Evolutionary conservation across 1,139 yeast genomes (phyloP), one percentile per base, ranked within the genome.

Genomic region (Hyphopichia wangnamkhiaoensis): DNA sequence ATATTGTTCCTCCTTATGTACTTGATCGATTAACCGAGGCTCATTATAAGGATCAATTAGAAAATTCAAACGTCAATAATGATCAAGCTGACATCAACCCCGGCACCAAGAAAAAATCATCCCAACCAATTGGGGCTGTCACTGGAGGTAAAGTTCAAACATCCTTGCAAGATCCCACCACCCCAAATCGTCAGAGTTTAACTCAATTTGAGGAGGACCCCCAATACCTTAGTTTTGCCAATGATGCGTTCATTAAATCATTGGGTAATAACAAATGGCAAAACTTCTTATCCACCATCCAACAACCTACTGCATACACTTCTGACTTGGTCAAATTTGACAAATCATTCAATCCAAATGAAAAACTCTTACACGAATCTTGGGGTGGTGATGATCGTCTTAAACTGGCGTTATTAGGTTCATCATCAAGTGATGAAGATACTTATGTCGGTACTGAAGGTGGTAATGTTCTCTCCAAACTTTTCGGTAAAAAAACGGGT

Each of bases 361-460:
- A 53, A 12, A 53, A 58, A 45, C 52, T 58, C 34, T 50, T 68
- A 21, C 54, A 57, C 17, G 78, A 76, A 1, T 59, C 71, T 12
- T 85, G 93, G 93, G 83, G 83, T 27, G 94, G 93, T 21, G 88
- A 76, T 44, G 79, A 76, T 41, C 60, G 90, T 45, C 66, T 85
- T 43, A 72, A 76, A 40, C 68, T 65, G 31, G 79, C 82, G 14
- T 73, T 82, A 45, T 69, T 80, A 43, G 76, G 79, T 8, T 47
- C 57, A 17, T 54, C 61, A 0, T 53, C 61, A 15, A 43, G 52
- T 18, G 75, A 68, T 27, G 63, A 61, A 29, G 59, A 56, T 37
- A 53, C 62, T 10, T 55, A 50, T 32, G 55, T 50, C 19, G 55
- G 52, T 14, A 58, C 55, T 18, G 52, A 45, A 9, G 31, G 34